Evolutionary conservation across 2,329 filamentous ascomycete species (phyloP).

Genomic region (Fusarium veterinarium): DNA sequence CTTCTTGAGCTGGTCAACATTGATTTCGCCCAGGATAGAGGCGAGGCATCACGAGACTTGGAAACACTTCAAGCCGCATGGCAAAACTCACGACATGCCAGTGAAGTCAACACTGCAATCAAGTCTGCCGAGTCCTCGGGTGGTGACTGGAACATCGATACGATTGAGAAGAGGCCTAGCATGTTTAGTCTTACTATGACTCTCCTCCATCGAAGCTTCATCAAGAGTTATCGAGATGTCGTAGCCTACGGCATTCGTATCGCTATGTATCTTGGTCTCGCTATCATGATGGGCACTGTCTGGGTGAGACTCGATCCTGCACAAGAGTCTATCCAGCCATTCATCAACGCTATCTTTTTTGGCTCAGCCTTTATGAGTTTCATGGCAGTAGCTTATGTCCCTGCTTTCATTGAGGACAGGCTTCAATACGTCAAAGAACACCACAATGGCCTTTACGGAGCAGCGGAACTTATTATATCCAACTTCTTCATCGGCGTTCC

Average conservation of each 20-base stretch:
- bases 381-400: slow-evolving; percentile 88
- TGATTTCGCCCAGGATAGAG: slow-evolving; percentile 71
- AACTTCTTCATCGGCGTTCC: slow-evolving; percentile 88
- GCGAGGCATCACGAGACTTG: slow-evolving; percentile 54
- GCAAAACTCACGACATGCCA: slow-evolving; percentile 39
- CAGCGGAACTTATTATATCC: slow-evolving; percentile 76
- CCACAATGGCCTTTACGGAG: slow-evolving; percentile 83
- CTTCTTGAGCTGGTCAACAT: slow-evolving; percentile 82
- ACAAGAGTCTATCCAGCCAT: slow-evolving; percentile 81
- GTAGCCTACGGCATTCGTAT: slow-evolving; percentile 86
- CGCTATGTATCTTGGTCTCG: slow-evolving; percentile 80
- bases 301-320: slow-evolving; percentile 78
- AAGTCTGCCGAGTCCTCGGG: slow-evolving; percentile 46
- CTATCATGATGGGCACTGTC: slow-evolving; percentile 89
- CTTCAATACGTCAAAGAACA: slow-evolving; percentile 68
- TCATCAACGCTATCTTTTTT: slow-evolving; percentile 85
- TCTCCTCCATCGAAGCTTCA: slow-evolving; percentile 80
- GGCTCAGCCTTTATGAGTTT: slow-evolving; percentile 81
- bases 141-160: slow-evolving; percentile 29
- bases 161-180: slow-evolving; percentile 53
- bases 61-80: slow-evolving; percentile 44
- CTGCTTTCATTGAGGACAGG: slow-evolving; percentile 76
- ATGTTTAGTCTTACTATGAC: slow-evolving; percentile 66
- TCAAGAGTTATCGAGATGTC: slow-evolving; percentile 87
- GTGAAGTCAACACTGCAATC: slow-evolving; percentile 39